phyloP scores from a whole-genome alignment of 2,329 filamentous ascomycete species.

The Phialophora chinensis region DNA sequence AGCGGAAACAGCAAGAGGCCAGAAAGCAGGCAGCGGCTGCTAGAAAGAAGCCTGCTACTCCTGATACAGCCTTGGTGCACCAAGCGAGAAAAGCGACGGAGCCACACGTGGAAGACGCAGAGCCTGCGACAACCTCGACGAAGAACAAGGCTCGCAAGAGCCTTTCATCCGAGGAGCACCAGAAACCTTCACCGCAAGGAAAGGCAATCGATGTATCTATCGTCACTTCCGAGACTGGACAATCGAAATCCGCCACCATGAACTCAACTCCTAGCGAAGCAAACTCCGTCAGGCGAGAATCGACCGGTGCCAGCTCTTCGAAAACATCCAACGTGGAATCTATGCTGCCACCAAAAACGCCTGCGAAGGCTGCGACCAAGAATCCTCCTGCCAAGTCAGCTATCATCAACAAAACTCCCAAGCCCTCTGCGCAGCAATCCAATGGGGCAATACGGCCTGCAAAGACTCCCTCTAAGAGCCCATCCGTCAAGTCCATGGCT shows the following conservation, averaged over 20 bases:
- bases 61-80: background rate
- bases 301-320: conserved; percentile 14
- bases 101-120: background rate
- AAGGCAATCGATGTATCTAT: background rate
- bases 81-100: background rate
- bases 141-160: conserved; percentile 17
- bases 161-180: conserved; percentile 9
- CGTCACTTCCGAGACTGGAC: background rate
- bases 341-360: conserved; percentile 18
- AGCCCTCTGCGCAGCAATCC: background rate
- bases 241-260: background rate
- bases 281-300: background rate
- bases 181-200: background rate
- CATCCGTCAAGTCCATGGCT: conserved; percentile 20
- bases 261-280: background rate
- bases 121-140: background rate
- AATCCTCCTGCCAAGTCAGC: background rate
- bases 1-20: conserved; percentile 25
- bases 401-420: background rate
- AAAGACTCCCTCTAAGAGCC: conserved; percentile 9
- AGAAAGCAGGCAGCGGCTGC: conserved; percentile 24
- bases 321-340: background rate
- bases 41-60: conserved; percentile 14
- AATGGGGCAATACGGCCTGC: background rate
- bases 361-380: conserved; percentile 8